Base-by-base conservation (phyloP, 2,329 filamentous ascomycete species). In the Botrytis fragariae region DNA sequence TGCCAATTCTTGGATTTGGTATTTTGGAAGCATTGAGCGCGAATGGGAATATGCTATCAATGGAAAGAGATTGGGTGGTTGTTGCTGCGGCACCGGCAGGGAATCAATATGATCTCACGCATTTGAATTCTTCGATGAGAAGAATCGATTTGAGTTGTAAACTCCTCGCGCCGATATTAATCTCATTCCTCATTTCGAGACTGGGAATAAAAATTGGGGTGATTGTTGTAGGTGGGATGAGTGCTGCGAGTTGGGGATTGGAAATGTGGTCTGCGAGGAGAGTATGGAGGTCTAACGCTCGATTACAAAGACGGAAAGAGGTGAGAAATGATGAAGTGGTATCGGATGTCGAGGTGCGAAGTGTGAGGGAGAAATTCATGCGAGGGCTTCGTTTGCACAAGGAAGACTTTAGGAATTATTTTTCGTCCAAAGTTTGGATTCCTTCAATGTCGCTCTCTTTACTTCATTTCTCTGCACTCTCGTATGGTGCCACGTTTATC, bases 81-180 rank as follows among this genome's bases (percentile, higher is more conserved):
- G 78, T 80, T 25, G 81, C 82, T n/a, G 81, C 82, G 16, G 78
- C 80, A 45, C 78, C 81, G 0, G 73, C 77, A 61, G 80, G 80
- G 0, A 73, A 77, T 22, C 74, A 78, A 8, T 84, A 84, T 72
- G 82, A 84, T 68, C 78, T 84, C 44, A 84, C 83, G 1, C 81
- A 78, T 73, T 74, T 88, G 4, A 89, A 89, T 77, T 84, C 87
- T 1, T 83, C 83, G 16, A 89, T 89, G 86, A 82, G 87, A 72
- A 82, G 86, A 12, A 89, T 89, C 74, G 87, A 89, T 75, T 82
- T 89, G 5, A 82, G 85, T 61, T 89, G 87, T 82, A 89, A 89
- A 77, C 84, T 89, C 22, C 73, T 87, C 44, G 85, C 85, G 0
- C 87, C 87, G 0, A 82, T 89, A 10, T 79, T 85, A 12, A 86